These are phyloP conservation scores for Orbilia javanica DNA, from an alignment of 2,329 filamentous ascomycete genomes.

Conservation along the genomic window DNA sequence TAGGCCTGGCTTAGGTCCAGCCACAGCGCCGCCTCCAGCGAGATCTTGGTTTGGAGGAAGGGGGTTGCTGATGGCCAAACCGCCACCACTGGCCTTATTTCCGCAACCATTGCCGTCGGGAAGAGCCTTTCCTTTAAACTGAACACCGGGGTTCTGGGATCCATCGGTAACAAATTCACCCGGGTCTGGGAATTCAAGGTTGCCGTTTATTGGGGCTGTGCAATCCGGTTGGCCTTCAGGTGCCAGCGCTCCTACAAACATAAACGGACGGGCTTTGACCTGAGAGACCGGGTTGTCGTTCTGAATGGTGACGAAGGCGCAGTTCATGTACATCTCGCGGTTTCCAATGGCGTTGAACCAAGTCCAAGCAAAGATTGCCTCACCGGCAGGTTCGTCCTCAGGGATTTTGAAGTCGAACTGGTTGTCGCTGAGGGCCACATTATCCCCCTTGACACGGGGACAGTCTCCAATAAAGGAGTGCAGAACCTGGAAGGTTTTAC, in stretches of 20 bases:
- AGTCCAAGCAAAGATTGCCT: conserved; percentile 68
- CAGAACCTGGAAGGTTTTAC: conserved; percentile 89
- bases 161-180: conserved; percentile 39
- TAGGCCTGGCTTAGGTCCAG: conserved; percentile 29
- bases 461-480: conserved; percentile 89
- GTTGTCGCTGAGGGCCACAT: conserved; percentile 69
- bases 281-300: conserved; percentile 61
- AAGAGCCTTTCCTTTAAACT: conserved; percentile 26
- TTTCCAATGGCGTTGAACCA: conserved; percentile 83
- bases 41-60: conserved; percentile 10
- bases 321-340: conserved; percentile 90
- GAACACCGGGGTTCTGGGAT: not conserved
- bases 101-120: conserved; percentile 30
- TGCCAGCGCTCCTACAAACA: conserved; percentile 45
- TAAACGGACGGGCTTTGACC: conserved; percentile 11
- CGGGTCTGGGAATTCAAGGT: conserved; percentile 46
- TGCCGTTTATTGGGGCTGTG: conserved; percentile 6
- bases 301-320: conserved; percentile 76
- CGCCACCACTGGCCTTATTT: conserved; percentile 31
- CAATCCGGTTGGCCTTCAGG: not conserved
- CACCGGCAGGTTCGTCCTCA: conserved; percentile 55
- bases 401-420: conserved; percentile 79
- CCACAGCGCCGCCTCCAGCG: conserved; percentile 17
- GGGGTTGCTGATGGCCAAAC: not conserved
- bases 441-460: conserved; percentile 70